Conservation (phyloP, 1,284 basidiomycete genomes). For the Ceratobasidium sp. region DNA sequence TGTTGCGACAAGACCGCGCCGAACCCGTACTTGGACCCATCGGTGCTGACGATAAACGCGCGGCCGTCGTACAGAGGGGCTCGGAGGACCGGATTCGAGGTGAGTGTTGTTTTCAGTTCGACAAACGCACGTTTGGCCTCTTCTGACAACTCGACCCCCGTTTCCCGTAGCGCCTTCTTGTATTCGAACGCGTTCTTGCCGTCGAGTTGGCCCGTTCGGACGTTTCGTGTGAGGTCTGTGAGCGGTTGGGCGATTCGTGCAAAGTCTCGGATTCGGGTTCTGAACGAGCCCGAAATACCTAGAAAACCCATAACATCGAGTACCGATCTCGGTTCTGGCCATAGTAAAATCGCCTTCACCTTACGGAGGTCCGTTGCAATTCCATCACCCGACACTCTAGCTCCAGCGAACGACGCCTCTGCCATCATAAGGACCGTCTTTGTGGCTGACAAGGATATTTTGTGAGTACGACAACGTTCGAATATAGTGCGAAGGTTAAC, state of each 20-base stretch:
- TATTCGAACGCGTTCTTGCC: too few species aligned
- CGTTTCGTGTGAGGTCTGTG: conserved; percentile 48
- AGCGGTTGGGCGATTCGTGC: conserved; percentile 48
- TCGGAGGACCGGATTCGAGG: conserved; percentile 52
- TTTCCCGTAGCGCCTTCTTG: too few species aligned
- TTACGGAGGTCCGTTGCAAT: conserved; percentile 28
- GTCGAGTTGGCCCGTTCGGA: neutral
- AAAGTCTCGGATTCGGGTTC: conserved; percentile 43
- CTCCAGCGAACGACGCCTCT: conserved; percentile 39
- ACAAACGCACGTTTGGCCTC: conserved; percentile 51
- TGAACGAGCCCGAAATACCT: conserved; percentile 22
- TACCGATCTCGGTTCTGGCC: conserved; percentile 37
- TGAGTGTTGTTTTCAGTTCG: conserved; percentile 50
- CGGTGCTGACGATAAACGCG: conserved; percentile 55
- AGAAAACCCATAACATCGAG: conserved; percentile 36
- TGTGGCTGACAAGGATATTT: conserved; percentile 18
- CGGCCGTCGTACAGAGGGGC: conserved; percentile 51
- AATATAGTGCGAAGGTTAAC: conserved; percentile 3
- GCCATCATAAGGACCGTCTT: conserved; percentile 40
- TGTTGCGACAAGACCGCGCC: conserved; percentile 48
- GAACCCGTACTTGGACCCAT: conserved; percentile 54
- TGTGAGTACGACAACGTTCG: neutral
- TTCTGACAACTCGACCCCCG: conserved; percentile 50
- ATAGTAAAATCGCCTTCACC: conserved; percentile 36
- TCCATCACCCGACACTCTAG: conserved; percentile 6